Evolutionary conservation across 2,329 filamentous ascomycete species (phyloP), one percentile per base, ranked within the genome.

Genomic region (Akanthomyces muscarius): DNA sequence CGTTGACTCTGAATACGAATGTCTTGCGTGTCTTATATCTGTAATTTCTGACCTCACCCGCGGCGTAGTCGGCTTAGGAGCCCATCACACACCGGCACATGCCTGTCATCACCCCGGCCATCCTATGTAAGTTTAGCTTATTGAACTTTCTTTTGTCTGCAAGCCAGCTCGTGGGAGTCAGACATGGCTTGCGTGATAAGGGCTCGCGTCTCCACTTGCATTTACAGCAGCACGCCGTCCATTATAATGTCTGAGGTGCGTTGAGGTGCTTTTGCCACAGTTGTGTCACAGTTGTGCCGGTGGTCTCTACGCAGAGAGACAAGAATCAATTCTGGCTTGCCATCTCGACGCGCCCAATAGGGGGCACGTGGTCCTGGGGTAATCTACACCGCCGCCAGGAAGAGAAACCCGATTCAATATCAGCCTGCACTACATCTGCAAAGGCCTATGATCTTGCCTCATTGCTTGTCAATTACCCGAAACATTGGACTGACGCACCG

Each of bases 111-210:
- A 28, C 45, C n/a, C 18, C 47, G 16, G 30, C 42, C 30, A 7
- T 44, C n/a, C 33, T 50, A 8, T 45, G 4, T 3, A 11, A 36
- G 33, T 36, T 36, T 36, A 38, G 58, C 48, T 23, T 45, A 18
- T 11, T n/a, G n/a, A 21, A 45, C 38, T 52, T 53, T 8, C 41
- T 61, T 61, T 52, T 45, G 45, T 52, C 28, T 53, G 38, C n/a
- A 36, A 41, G 50, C 59, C 50, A 48, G 59, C 50, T 54, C 59
- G 59, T 61, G 59, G 59, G 54, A 47, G 25, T 61, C 50, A 54
- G 51, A 61, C 59, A 61, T 61, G 59, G 50, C 59, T 48, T 47
- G 30, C 50, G 21, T 61, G 50, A 41, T 25, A 61, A 13, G 59
- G 41, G 36, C 58, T 52, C 28, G 28, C 28, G 41, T 54, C 41